phyloP scores from a whole-genome alignment of 768 basidiomycete species.

The Suillus brevipes region DNA sequence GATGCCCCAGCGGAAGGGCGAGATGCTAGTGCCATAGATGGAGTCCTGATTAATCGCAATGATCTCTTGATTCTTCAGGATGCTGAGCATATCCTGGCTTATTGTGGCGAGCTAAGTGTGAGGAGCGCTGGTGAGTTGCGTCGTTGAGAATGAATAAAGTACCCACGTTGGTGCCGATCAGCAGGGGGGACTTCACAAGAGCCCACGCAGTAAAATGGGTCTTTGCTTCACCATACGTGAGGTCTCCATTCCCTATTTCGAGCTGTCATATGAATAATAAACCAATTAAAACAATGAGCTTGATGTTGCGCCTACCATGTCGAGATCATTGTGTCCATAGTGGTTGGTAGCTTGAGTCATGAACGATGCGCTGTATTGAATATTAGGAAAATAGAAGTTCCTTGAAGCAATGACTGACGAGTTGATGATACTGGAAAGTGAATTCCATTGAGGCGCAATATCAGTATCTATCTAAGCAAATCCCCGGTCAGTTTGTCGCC shows the following conservation, averaged over 20 bases:
- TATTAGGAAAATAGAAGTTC: neutral
- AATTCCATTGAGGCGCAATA: constrained; percentile 46
- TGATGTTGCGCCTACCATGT: constrained; percentile 47
- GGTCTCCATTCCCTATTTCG: constrained; percentile 61
- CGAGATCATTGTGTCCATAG: constrained; percentile 65
- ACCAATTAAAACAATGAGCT: neutral
- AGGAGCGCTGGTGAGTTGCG: neutral
- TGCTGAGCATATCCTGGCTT: constrained; percentile 48
- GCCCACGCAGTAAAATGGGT: constrained; percentile 74
- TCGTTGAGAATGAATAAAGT: constrained; percentile 13
- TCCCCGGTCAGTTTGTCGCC: neutral
- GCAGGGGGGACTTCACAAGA: constrained; percentile 62
- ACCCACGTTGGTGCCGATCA: constrained; percentile 60
- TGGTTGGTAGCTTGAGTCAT: constrained; percentile 61
- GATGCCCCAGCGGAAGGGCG: constrained; percentile 68
- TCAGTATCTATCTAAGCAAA: constrained; percentile 17
- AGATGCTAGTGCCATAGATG: constrained; percentile 57
- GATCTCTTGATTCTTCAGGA: constrained; percentile 62
- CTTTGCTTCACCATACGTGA: constrained; percentile 64
- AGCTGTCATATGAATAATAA: constrained; percentile 37
- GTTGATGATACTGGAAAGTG: constrained; percentile 56
- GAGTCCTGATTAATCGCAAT: constrained; percentile 69
- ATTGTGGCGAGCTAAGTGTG: constrained; percentile 48
- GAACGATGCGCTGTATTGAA: constrained; percentile 54
- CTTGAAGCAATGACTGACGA: constrained; percentile 33